Percentiles rank a stretch among this genome's conserved stretches.
phyloP scores from a whole-genome alignment of 345 rosid species.

The Hibiscus mutabilis region DNA sequence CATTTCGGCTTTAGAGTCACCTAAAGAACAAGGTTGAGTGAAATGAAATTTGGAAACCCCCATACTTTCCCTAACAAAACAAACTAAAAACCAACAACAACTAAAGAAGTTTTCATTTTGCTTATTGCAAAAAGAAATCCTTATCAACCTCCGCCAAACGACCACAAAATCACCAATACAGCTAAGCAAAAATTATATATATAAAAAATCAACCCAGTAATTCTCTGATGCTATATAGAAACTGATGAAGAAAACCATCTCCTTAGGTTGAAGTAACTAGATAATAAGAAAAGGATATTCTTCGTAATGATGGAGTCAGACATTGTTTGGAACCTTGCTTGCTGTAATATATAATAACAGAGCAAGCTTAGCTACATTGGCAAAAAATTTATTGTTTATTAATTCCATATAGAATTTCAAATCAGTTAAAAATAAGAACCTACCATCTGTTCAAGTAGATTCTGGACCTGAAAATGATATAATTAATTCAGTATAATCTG shows the following conservation, averaged over 20 bases:
- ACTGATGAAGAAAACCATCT: background rate
- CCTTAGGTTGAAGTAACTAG: background rate
- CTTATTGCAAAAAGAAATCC: background rate
- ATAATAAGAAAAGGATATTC: conserved; percentile 67
- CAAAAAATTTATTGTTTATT: background rate
- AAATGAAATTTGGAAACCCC: no score
- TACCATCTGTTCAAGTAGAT: conserved; percentile 86
- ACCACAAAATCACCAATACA: background rate
- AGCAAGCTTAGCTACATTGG: conserved; percentile 3
- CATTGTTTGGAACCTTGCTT: conserved; percentile 83
- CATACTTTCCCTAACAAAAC: background rate
- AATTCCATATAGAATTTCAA: no score
- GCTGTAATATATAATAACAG: conserved; percentile 53
- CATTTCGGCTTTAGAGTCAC: background rate
- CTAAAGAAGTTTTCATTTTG: background rate
- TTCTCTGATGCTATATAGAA: background rate
- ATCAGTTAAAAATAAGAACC: conserved; percentile 4
- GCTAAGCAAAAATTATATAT: background rate
- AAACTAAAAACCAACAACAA: no score
- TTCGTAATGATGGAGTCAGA: conserved; percentile 75
- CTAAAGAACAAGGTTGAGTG: no score
- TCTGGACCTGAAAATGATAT: conserved; percentile 55
- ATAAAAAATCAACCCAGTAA: no score
- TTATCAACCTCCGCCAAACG: background rate
- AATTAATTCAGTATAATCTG: conserved; percentile 7